Evolutionary conservation across 805 yeast species (phyloP), one percentile per base, ranked within the genome.

Genomic region (Saturnispora diversa): DNA sequence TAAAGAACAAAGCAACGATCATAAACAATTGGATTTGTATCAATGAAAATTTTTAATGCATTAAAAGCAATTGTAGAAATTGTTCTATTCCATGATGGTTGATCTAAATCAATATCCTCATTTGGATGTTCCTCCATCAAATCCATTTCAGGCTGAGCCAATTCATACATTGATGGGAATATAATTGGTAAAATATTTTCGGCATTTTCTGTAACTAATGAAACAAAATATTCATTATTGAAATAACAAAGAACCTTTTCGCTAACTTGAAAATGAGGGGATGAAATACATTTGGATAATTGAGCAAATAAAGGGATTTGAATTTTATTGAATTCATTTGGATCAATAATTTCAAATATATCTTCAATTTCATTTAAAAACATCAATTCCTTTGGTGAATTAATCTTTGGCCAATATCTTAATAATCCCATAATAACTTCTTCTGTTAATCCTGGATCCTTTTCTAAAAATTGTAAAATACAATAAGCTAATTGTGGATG

Each of bases 401-500:
- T 86, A 37, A 84, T 80, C 61, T 92, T 92, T 41, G 98, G 98
- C 98, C 98, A 92, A 65, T 80, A 92, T 55, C 94, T 73, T 52
- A 92, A 65, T 45, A 92, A 66, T 3, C 97, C 96, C 85, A 85
- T 79, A 21, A 92, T 76, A n/a, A 92, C 97, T 59, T 88, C 97
- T 60, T 88, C 97, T 2, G 97, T 90, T 51, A 92, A 69, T 11
- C 73, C 49, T 3, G 95, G 94, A 58, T 92, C 98, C 62, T 92
- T 92, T 55, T 92, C 98, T 53, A 92, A 67, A 60, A 92, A 92
- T 64, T 92, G 98, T 22, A 92, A 94, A 30, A 92, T 84, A 65
- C 98, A 92, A 63, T 92, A 92, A 6, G 97, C 95, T 50, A 92
- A 71, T 62, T 92, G 98, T 27, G 97, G 96, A 59, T 92, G 98